phyloP scores from a whole-genome alignment of 495 filamentous ascomycete genomes.

The Stereocaulon alpinum region DNA sequence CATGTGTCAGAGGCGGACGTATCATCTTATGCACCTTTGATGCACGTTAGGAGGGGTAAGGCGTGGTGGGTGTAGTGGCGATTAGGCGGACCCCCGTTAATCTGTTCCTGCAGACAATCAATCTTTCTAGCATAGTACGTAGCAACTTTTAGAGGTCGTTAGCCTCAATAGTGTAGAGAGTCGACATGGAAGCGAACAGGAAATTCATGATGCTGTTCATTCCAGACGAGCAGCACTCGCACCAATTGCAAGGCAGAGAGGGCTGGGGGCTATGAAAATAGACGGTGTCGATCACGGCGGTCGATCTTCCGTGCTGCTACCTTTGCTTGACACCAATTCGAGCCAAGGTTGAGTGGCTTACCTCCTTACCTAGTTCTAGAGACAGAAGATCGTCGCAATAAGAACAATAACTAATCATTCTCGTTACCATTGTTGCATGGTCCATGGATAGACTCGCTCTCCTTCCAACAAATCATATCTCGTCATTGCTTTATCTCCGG shows the following conservation, averaged over 20 bases:
- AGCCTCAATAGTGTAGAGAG: background rate
- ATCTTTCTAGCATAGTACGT: background rate
- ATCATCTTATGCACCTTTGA: constrained; percentile 18
- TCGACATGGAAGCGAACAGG: constrained; percentile 1
- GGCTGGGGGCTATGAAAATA: background rate
- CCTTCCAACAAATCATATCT: background rate
- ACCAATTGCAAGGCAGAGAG: constrained; percentile 8
- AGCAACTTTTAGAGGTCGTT: background rate
- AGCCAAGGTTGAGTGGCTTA: constrained; percentile 1
- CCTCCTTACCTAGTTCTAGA: too few relatives aligned
- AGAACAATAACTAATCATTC: too few relatives aligned
- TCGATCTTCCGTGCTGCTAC: constrained; percentile 4
- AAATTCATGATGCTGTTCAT: background rate
- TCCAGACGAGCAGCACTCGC: constrained; percentile 7
- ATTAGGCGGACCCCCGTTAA: background rate
- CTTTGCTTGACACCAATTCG: background rate
- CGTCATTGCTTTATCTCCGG: background rate
- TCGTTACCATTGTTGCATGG: too few relatives aligned
- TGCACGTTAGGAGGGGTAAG: background rate
- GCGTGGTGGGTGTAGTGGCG: constrained; percentile 10
- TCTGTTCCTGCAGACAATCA: constrained; percentile 6
- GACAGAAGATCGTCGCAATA: background rate
- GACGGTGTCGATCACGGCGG: background rate
- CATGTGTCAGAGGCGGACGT: constrained; percentile 14
- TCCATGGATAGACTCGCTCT: background rate